Conservation (phyloP, 257 asterid species). For the Solanum clarkiae region DNA sequence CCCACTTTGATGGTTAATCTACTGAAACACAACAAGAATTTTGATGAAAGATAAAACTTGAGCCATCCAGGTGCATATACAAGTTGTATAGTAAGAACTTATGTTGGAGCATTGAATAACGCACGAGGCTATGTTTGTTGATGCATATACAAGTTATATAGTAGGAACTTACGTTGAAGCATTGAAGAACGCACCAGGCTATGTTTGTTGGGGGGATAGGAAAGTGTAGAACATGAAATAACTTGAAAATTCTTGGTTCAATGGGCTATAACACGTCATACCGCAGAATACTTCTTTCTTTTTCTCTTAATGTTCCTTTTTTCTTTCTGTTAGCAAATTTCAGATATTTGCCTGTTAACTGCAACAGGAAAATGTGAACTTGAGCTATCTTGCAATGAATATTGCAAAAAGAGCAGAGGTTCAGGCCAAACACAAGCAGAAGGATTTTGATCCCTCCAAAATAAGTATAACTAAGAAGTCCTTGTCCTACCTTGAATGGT, state of each 20-base stretch:
- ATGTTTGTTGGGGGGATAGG: not conserved
- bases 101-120: not conserved
- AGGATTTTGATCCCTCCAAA: conserved; percentile 7
- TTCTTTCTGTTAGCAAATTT: not conserved
- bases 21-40: not conserved
- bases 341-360: not conserved
- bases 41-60: not conserved
- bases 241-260: not conserved
- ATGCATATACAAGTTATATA: not conserved
- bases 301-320: not conserved
- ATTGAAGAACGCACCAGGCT: not conserved
- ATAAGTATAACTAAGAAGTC: conserved; percentile 7
- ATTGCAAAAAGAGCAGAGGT: not conserved
- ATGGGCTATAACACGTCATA: not conserved
- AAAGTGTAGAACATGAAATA: not conserved
- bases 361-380: not conserved
- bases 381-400: not conserved
- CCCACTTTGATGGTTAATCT: not conserved
- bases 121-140: not conserved
- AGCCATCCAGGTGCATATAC: not conserved
- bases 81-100: not conserved
- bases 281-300: not conserved
- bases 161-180: not conserved
- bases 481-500: conserved; percentile 18
- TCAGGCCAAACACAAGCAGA: not conserved